Evolutionary conservation across 495 filamentous ascomycete species (phyloP), one percentile per base, ranked within the genome.

Genomic region (Daldinia caldariorum): DNA sequence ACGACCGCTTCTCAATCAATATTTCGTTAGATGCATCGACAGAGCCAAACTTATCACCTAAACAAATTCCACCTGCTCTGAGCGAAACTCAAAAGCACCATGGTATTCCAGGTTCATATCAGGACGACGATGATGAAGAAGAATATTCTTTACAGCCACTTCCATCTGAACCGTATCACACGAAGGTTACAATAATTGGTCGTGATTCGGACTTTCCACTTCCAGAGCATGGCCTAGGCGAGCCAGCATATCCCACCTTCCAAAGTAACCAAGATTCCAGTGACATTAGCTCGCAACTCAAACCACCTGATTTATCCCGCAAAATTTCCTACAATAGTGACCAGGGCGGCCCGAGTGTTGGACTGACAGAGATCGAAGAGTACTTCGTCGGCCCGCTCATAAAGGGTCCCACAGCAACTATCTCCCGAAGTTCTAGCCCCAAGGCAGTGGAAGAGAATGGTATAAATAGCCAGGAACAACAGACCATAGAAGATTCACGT

Each of bases 151-250:
- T 75, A 41, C 76, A 73, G 55, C 81, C 81, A 9, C 76, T 73
- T 53, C 63, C 75, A 13, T 74, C 80, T 20, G 67, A 74, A 14
- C 67, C 68, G 50, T 79, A 79, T 49, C 72, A 76, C 66, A 83
- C 79, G 16, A 84, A 81, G 54, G 77, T 83, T 54, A 83, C 81
- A 18, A 82, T 81, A 18, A 67, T 84, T 57, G 80, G 80, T 12
- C 79, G 77, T 41, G 81, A 76, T 43, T 68, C 70, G 63, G 79
- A 80, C 71, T 83, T 82, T 61, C 60, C 57, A 53, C 72, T 79
- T 61, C 73, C 76, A 41, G 54, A 73, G 65, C 73, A 70, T 71
- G 79, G 79, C 6, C 16, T 18, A 7, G 45, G 66, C 5, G 59
- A 63, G 18, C 37, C 60, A 7, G 5, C 58, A 14, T 63, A 49